Base-by-base conservation (phyloP, 2,329 filamentous ascomycete species). In the Colletotrichum eremochloae region DNA sequence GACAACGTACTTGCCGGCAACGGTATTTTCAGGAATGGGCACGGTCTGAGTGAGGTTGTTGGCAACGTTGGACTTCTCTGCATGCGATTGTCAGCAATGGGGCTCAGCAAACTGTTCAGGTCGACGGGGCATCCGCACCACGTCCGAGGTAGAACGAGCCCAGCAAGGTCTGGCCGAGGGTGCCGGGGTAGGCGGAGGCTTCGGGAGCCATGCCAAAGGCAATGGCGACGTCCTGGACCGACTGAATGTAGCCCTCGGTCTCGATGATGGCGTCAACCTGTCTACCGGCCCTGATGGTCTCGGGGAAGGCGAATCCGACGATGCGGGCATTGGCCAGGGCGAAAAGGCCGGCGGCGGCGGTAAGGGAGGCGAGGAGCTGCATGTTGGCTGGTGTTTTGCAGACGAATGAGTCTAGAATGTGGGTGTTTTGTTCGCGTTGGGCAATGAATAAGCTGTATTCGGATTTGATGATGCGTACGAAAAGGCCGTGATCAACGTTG, bases 211-310 rank as follows among this genome's bases (percentile, higher is more conserved):
- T 81, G 48, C 85, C 85, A 74, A 85, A 84, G 38, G 81, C 83
- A 12, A 86, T 80, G 64, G 84, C 80, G 3, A 86, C 77, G 73
- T 87, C 84, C 74, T 80, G 76, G 40, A 85, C 82, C 63, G 78
- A 67, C 76, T 87, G 84, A 76, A 84, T 83, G 79, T 85, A 86
- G 78, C 81, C 80, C 60, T 81, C 77, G 55, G 81, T 82, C 53
- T 79, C 57, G 73, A 87, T 80, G 29, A 79, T 79, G 75, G 82
- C 79, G 40, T 79, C 76, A 55, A 78, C 75, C 38, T 70, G 44
- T 42, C 77, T 74, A 72, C 82, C 83, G 5, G 83, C 80, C 44
- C 77, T 77, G 73, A 86, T 80, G 50, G 80, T 84, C 11, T 78
- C 68, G 1, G 85, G 85, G 20, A 83, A 79, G 20, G 80, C 77